Percentiles rank a stretch among this genome's conserved stretches.
These are phyloP conservation scores for Fusarium phyllophilum DNA, from an alignment of 2,329 filamentous ascomycete species.

Conservation along the genomic window DNA sequence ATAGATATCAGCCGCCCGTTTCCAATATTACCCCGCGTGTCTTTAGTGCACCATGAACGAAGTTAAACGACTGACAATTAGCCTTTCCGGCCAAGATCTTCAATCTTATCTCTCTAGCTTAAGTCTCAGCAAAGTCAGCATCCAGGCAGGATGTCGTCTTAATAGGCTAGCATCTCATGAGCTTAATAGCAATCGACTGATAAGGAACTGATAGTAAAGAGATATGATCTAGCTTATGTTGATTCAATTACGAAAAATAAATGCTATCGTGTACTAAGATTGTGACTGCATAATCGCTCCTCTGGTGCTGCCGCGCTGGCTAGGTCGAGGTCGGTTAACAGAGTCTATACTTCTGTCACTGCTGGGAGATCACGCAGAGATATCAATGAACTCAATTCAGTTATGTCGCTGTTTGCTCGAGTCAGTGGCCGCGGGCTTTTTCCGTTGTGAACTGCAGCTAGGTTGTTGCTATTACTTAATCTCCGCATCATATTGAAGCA, in stretches of 20 bases:
- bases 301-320: background rate
- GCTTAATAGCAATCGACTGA: background rate
- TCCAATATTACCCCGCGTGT: background rate
- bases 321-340: too few relatives aligned
- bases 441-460: fast-evolving
- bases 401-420: background rate
- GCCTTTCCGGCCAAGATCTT: background rate
- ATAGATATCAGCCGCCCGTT: background rate
- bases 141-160: fast-evolving
- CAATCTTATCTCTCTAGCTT: background rate
- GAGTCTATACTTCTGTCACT: background rate
- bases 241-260: background rate
- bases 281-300: background rate
- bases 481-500: background rate
- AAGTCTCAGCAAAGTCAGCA: fast-evolving
- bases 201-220: background rate
- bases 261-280: background rate
- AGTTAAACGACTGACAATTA: background rate
- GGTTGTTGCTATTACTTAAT: background rate
- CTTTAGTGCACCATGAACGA: fast-evolving
- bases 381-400: background rate
- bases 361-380: background rate
- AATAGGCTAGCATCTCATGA: background rate
- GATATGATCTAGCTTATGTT: background rate
- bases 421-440: background rate